Evolutionary conservation across 805 yeast genomes (phyloP), one percentile per base, ranked within the genome.

Genomic region (Wickerhamomyces rabaulensis): DNA sequence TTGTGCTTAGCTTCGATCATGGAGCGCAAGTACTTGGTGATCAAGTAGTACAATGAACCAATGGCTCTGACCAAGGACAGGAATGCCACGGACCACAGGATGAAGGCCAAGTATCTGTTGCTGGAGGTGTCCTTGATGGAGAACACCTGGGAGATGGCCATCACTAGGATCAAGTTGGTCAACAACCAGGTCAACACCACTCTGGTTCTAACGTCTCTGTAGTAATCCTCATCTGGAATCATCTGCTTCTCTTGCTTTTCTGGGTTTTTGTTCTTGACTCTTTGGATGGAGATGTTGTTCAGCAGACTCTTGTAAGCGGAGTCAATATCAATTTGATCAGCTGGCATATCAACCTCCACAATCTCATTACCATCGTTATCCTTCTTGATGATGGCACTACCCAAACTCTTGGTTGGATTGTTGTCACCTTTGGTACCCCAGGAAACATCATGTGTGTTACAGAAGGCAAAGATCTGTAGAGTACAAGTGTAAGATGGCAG

Each of bases 361-460:
- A 87, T 81, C 60, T 84, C 90, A 51, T 80, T 84, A 45, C 95
- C 95, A 39, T 80, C 72, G 43, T 79, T 87, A 54, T 80, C 81
- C 58, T 80, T 82, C 48, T 76, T 82, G 50, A 85, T 82, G 29
- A 85, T 84, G 40, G 92, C 94, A 42, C 84, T 80, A 51, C 95
- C 95, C 41, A 83, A 69, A 49, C 76, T 80, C 54, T 77, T 77
- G 26, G 79, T 78, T 42, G 82, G 84, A 53, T 78, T 78, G 58
- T 86, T 87, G 51, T 88, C 97, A 55, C 99, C 99, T 64, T 92
- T 92, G 2, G 99, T 92, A 67, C 99, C 99, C 99, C 99, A 92
- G 0, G 97, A 87, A 43, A 94, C 96, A 72, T 92, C 99, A 68
- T 92, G 98, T 3, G 97, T 92, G 65, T 92, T 92, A 71, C 99